phyloP scores from a whole-genome alignment of 1,284 basidiomycete species.

The Ceratobasidium sp. region DNA sequence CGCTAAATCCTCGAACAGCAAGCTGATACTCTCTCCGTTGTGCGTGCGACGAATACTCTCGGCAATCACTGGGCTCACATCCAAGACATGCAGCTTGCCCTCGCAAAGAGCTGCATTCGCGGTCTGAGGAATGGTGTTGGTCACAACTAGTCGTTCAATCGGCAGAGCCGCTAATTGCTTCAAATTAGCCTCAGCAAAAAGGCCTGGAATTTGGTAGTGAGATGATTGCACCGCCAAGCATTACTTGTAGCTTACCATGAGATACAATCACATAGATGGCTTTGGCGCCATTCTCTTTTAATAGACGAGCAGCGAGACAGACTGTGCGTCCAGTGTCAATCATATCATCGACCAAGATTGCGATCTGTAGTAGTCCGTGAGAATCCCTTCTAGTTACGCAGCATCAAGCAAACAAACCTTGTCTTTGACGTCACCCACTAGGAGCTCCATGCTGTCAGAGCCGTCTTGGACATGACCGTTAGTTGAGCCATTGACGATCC shows the following conservation, averaged over 20 bases:
- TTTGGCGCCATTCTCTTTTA: constrained; percentile 90
- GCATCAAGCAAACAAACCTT: constrained; percentile 68
- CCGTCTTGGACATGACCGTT: constrained; percentile 59
- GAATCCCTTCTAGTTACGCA: background rate
- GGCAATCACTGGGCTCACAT: constrained; percentile 91
- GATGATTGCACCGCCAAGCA: background rate
- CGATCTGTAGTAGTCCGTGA: constrained; percentile 66
- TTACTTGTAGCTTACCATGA: constrained; percentile 75
- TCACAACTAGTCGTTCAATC: constrained; percentile 88
- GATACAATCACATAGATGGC: constrained; percentile 91
- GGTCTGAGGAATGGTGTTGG: constrained; percentile 81
- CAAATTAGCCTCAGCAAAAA: constrained; percentile 89
- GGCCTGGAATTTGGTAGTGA: constrained; percentile 64
- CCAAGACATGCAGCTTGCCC: constrained; percentile 78
- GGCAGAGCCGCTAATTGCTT: constrained; percentile 81
- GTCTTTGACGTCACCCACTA: constrained; percentile 96
- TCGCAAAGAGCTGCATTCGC: constrained; percentile 45
- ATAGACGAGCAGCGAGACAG: constrained; percentile 83
- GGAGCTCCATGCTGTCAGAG: constrained; percentile 83
- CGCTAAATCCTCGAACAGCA: constrained; percentile 75
- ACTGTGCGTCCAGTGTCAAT: constrained; percentile 95
- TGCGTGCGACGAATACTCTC: constrained; percentile 97
- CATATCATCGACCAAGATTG: constrained; percentile 98
- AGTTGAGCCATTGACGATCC: constrained; percentile 37
- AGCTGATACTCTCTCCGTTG: constrained; percentile 91